A percentile compares a stretch with the other conserved stretches of the same genome.
These are phyloP conservation scores for Hirschioporus abietinus DNA, from an alignment of 768 basidiomycete species.

Conservation along the genomic window DNA sequence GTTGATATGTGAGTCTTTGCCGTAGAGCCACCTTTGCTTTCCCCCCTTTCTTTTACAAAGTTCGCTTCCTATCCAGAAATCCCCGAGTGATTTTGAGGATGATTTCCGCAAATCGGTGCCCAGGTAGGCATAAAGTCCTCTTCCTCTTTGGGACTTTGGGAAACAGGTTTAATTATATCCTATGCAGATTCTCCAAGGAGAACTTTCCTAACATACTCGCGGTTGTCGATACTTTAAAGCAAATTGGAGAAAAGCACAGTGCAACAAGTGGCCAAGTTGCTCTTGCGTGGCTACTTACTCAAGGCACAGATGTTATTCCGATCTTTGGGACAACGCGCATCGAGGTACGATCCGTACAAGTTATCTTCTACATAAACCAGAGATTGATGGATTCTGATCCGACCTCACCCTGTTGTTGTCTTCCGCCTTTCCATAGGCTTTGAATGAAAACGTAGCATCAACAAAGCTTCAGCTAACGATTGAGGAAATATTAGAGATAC, in stretches of 20 bases:
- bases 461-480: conserved; percentile 26
- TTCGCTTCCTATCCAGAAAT: conserved; percentile 30
- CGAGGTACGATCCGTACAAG: conserved; percentile 18
- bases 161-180: background rate
- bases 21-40: background rate
- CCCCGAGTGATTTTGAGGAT: conserved; percentile 34
- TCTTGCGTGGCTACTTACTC: conserved; percentile 46
- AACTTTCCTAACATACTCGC: conserved; percentile 42
- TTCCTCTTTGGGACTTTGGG: background rate
- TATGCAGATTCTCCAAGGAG: conserved; percentile 29
- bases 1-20: conserved; percentile 29
- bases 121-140: conserved; percentile 18
- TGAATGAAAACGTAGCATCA: conserved; percentile 42
- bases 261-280: conserved; percentile 41
- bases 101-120: conserved; percentile 34
- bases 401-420: background rate
- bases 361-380: background rate
- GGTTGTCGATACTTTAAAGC: conserved; percentile 31
- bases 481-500: conserved; percentile 33
- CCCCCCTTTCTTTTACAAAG: background rate
- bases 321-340: conserved; percentile 43
- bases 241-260: conserved; percentile 31
- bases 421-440: conserved; percentile 26
- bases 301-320: conserved; percentile 41
- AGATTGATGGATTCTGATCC: too few relatives aligned